Evolutionary conservation across 352 stramenopile genomes (phyloP), one percentile per base, ranked within the genome.

Genomic region (Phytopythium delawarense): DNA sequence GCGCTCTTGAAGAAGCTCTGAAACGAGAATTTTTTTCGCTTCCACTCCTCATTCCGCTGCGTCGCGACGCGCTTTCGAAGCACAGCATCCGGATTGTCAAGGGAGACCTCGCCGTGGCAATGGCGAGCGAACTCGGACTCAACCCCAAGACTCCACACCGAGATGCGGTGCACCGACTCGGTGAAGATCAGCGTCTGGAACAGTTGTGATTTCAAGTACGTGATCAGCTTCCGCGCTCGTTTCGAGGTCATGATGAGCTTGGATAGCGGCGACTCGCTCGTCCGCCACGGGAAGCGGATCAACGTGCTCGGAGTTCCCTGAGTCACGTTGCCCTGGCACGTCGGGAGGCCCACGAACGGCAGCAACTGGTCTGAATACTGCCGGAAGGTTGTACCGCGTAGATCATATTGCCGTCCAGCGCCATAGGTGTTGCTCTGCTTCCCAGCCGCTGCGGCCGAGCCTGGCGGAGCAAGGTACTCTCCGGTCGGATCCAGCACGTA

Each of bases 1-100:
- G 71, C 66, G 21, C 65, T 79, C 53, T 88, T 90, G 63, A 92
- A 92, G 62, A 92, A 89, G 59, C 79, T 89, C 30, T 89, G 81
- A 9, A 92, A 67, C 2, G 67, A 86, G 37, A 89, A 91, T 11
- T 60, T 60, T 51, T 88, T 89, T 44, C 87, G 89, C 63, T 87
- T 88, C 84, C 84, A 93, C 35, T 93, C 81, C 28, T 72, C 70
- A 56, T 81, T 89, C 52, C 69, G 63, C 0, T 71, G 70, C 15
- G 79, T 87, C 48, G 62, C 63, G 28, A 77, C 87, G 6, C 78
- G 72, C 37, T 70, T 69, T 9, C 63, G 70, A n/a, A 93, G 59
- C 2, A 78, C 85, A 13, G 61, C 55, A 6, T 75, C 65, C 15
- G 70, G 67, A n/a, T 62, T 49, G 21, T 81, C 67, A 1, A 93